phyloP scores from a whole-genome alignment of 176 grass and related monocot genomes.

The Aechmea fasciata region DNA sequence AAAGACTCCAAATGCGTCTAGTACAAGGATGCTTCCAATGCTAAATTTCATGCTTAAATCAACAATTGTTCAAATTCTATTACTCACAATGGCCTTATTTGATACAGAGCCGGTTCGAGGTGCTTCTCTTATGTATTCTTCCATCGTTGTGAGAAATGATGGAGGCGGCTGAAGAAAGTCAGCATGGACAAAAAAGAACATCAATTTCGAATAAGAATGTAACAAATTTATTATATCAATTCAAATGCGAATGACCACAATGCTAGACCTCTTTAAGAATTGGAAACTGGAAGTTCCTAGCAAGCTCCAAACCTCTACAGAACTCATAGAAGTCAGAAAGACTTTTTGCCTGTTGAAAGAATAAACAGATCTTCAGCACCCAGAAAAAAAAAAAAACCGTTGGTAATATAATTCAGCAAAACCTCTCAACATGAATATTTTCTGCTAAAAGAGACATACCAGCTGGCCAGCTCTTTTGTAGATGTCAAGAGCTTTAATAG shows the following conservation, averaged over 20 bases:
- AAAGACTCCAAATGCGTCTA: too few relatives aligned
- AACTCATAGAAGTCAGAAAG: constrained; percentile 67
- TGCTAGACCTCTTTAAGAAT: constrained; percentile 58
- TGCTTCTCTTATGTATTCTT: constrained; percentile 90
- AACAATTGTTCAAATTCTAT: constrained; percentile 2
- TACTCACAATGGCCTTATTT: constrained; percentile 54
- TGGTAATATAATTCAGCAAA: neutral
- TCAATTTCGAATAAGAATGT: neutral
- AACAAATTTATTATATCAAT: neutral
- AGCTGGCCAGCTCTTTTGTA: constrained; percentile 65
- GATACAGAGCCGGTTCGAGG: constrained; percentile 31
- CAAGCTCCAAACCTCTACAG: constrained; percentile 67
- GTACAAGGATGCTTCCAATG: too few relatives aligned
- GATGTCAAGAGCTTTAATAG: constrained; percentile 61
- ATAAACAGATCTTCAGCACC: constrained; percentile 10
- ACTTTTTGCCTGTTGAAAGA: constrained; percentile 44
- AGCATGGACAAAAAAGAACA: constrained; percentile 10
- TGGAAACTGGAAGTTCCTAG: constrained; percentile 75
- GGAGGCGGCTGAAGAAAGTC: constrained; percentile 40
- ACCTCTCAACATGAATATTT: neutral
- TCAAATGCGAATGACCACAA: neutral
- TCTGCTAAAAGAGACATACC: constrained; percentile 23
- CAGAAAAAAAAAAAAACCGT: neutral
- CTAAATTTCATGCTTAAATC: too few relatives aligned
- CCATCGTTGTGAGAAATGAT: constrained; percentile 77